Evolutionary conservation across 2,329 filamentous ascomycete genomes (phyloP), one percentile per base, ranked within the genome.

Genomic region (Domatiomyces globalis): DNA sequence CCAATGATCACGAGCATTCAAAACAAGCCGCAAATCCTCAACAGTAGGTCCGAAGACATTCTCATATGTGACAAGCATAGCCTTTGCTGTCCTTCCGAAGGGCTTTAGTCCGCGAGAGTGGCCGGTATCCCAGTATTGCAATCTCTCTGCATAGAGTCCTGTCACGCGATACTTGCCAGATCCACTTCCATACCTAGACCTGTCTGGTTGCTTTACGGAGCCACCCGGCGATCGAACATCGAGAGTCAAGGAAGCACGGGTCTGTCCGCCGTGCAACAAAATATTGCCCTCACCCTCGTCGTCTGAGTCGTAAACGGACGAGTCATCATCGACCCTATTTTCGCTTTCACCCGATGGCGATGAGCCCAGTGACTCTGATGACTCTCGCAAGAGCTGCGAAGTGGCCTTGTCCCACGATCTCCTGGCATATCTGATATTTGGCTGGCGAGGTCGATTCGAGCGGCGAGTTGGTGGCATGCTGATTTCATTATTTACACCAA

Each of bases 1-100:
- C 77, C 77, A 81, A 46, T 68, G 67, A 50, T 76, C 71, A 49
- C 74, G 68, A 15, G 72, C 69, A 55, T 68, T 65, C 5, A 77
- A 52, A 4, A 74, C 63, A 8, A 72, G 68, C 17, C 67, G 63
- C n/a, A 76, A 59, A 53, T 79, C 76, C 17, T 73, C 68, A 12
- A 68, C 61, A 22, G 68, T 69, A 2, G 72, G 68, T 4, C 78
- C 77, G 63, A 76, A 79, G 1, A 73, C 67, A 49, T 72, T 64
- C 53, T 69, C 70, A 52, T 75, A 60, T 49, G 73, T 68, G n/a
- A 67, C 63, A 44, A 67, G 62, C 57, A 74, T 75, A 1, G 64
- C 65, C 25, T 39, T 39, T 39, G 65, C 61, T 52, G 67, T 65
- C 15, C 66, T 62, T 19, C 61, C 56, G 9, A 66, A 61, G 43